Evolutionary conservation across 2,329 filamentous ascomycete species (phyloP).

Genomic region (Aspergillus pseudoviridinutans): DNA sequence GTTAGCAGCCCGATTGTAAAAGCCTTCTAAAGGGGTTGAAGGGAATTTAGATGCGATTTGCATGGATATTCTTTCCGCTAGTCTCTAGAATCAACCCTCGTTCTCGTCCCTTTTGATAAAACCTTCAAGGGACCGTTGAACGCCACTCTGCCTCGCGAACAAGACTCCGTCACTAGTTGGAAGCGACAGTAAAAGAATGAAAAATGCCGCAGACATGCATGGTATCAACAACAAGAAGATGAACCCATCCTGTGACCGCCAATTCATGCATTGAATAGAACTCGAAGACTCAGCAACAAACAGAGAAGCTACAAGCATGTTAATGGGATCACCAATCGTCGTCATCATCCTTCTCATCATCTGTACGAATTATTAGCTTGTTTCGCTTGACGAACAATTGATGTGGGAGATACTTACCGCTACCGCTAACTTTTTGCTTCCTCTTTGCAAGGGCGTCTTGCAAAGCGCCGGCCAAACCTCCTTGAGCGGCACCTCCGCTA

Average conservation of each 20-base stretch:
- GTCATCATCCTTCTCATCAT: conserved; percentile 45
- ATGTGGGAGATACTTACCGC: conserved; percentile 63
- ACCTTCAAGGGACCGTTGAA: not conserved
- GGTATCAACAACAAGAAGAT: conserved; percentile 16
- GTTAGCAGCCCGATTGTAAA: not conserved
- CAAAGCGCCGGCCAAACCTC: conserved; percentile 76
- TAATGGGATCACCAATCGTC: conserved; percentile 40
- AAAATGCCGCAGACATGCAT: conserved; percentile 6
- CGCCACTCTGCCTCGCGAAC: not conserved
- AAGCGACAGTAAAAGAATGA: conserved; percentile 1
- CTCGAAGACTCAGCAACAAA: not conserved
- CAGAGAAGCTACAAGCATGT: not conserved
- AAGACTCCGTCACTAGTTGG: not conserved
- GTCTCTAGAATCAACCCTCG: not conserved
- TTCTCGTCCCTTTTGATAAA: not conserved
- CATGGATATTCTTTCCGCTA: not conserved
- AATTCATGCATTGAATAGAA: conserved; percentile 6
- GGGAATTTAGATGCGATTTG: not conserved
- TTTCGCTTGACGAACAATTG: not conserved
- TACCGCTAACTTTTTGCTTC: conserved; percentile 91
- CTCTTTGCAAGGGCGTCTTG: conserved; percentile 73
- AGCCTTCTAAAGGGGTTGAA: not conserved
- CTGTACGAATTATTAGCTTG: conserved; percentile 30
- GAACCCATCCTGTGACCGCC: not conserved
- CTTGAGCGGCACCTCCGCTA: conserved; percentile 48